These are phyloP conservation scores for Albizia julibrissin DNA, from an alignment of 306 rosid species.

Conservation along the genomic window DNA sequence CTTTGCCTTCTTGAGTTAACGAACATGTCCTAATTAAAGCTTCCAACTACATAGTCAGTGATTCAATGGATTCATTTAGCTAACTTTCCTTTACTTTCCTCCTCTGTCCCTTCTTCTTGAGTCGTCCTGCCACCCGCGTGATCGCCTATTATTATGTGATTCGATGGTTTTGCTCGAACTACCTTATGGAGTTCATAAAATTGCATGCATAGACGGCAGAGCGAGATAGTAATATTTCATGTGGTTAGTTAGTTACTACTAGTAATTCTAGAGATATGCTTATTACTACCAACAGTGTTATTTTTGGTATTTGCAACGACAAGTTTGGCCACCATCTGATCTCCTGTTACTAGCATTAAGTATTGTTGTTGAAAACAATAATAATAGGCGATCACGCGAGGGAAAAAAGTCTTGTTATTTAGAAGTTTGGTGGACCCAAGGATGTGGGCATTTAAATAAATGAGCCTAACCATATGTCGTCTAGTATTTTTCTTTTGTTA, in stretches of 20 bases:
- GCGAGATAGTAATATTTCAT: neutral
- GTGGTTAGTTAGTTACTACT: neutral
- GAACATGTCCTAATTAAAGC: conserved; percentile 15
- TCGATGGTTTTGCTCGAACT: neutral
- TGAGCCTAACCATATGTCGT: conserved; percentile 11
- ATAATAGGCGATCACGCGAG: too few relatives aligned
- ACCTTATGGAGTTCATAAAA: neutral
- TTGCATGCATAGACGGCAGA: neutral
- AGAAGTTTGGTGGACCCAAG: conserved; percentile 11
- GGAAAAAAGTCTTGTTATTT: too few relatives aligned
- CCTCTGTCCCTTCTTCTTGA: neutral
- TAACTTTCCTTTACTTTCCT: conserved; percentile 3
- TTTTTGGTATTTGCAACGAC: neutral
- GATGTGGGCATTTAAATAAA: neutral
- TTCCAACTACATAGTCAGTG: conserved; percentile 10
- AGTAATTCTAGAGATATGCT: neutral
- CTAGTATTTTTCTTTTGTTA: neutral
- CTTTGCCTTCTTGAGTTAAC: conserved; percentile 34
- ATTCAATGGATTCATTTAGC: conserved; percentile 22
- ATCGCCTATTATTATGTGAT: neutral
- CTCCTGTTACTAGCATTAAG: conserved; percentile 7
- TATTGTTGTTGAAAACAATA: neutral
- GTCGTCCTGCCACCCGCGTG: neutral
- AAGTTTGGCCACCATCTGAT: neutral
- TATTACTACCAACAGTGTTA: neutral